Evolutionary conservation across 176 grass and related monocot genomes (phyloP).

Genomic region (Oryza brachyantha): DNA sequence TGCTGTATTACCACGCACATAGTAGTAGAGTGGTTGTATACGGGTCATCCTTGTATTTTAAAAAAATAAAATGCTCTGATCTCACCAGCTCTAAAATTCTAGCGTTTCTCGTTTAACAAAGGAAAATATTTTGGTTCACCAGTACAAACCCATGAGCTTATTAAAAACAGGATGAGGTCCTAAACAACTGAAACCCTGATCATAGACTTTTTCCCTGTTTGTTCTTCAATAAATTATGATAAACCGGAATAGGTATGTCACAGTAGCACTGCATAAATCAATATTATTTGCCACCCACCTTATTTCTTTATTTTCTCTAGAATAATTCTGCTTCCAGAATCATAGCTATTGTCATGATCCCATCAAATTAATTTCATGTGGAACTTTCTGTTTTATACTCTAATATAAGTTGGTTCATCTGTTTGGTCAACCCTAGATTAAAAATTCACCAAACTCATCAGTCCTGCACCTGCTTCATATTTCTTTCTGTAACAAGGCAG

Average conservation of each 20-base stretch:
- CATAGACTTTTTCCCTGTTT: slow-evolving; percentile 35
- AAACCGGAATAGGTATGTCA: slow-evolving; percentile 3
- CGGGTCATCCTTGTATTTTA: slow-evolving; percentile 3
- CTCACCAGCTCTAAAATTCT: slow-evolving; percentile 32
- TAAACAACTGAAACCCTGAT: slow-evolving; percentile 28
- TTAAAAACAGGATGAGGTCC: slow-evolving; percentile 13
- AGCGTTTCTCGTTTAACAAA: slow-evolving; percentile 25
- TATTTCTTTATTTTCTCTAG: slow-evolving; percentile 5
- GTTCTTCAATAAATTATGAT: slow-evolving; percentile 28
- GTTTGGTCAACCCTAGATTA: slow-evolving; percentile 54
- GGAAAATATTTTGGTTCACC: slow-evolving; percentile 35
- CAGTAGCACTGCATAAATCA: slow-evolving; percentile 8
- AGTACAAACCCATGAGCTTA: slow-evolving; percentile 17
- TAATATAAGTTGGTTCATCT: slow-evolving; percentile 22
- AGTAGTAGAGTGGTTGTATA: slow-evolving; percentile 38
- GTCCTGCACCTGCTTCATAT: slow-evolving; percentile 23
- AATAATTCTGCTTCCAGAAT: slow-evolving; percentile 36
- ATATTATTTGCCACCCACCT: slow-evolving; percentile 41
- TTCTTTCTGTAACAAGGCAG: slow-evolving; percentile 16
- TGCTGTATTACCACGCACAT: neutral
- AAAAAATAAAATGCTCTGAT: neutral
- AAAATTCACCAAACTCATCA: slow-evolving; percentile 44
- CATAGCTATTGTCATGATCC: slow-evolving; percentile 18
- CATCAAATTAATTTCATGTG: slow-evolving; percentile 18
- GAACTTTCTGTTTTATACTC: slow-evolving; percentile 12